phyloP scores from a whole-genome alignment of 169 alveolate species.

The Miamiensis avidus region DNA sequence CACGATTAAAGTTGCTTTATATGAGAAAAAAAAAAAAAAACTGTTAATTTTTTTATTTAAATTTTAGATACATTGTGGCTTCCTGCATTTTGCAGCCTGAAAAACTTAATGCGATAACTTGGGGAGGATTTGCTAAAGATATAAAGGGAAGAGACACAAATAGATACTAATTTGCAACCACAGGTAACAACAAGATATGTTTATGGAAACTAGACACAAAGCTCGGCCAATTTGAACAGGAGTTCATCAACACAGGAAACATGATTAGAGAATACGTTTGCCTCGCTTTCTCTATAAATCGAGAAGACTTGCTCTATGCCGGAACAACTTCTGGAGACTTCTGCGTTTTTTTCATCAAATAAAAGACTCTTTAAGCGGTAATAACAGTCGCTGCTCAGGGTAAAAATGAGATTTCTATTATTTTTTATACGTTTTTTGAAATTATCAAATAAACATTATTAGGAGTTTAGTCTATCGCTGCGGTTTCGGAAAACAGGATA shows the following conservation, averaged over 20 bases:
- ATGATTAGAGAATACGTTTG: slow-evolving; percentile 79
- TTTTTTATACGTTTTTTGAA: slow-evolving; percentile 6
- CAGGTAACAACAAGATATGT: slow-evolving; percentile 78
- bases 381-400: slow-evolving; percentile 72
- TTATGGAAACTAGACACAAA: slow-evolving; percentile 80
- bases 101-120: slow-evolving; percentile 67
- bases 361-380: slow-evolving; percentile 52
- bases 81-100: slow-evolving; percentile 54
- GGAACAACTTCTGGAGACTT: slow-evolving; percentile 89
- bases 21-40: slow-evolving; percentile 19
- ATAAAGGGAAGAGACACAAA: slow-evolving; percentile 77
- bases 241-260: slow-evolving; percentile 72
- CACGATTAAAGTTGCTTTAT: slow-evolving; percentile 27
- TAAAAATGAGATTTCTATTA: neutral
- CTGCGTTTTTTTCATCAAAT: slow-evolving; percentile 74
- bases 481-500: slow-evolving; percentile 50
- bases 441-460: slow-evolving; percentile 10
- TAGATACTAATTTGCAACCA: slow-evolving; percentile 82
- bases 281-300: slow-evolving; percentile 70
- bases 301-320: slow-evolving; percentile 79
- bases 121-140: slow-evolving; percentile 87
- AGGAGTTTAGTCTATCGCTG: slow-evolving; percentile 57
- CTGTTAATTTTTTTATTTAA: too few relatives aligned
- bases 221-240: slow-evolving; percentile 72
- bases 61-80: slow-evolving; percentile 46